These are phyloP conservation scores for Diversispora epigaea DNA, from an alignment of 192 early-diverging fungal species.

Conservation along the genomic window DNA sequence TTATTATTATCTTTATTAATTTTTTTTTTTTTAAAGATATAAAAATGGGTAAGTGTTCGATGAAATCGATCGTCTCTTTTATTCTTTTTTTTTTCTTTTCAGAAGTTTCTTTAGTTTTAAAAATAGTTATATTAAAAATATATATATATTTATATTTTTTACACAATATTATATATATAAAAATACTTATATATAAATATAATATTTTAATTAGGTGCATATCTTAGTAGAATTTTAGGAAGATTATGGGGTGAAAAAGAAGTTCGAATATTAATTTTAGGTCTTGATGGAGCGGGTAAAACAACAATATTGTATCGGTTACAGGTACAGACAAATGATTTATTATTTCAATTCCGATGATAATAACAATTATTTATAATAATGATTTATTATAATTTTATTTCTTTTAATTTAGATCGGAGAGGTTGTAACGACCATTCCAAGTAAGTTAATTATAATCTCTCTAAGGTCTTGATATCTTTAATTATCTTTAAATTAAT, in stretches of 20 bases:
- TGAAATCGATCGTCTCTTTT: too few species aligned
- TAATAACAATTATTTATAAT: not conserved
- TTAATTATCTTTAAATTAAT: not conserved
- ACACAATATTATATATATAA: too few species aligned
- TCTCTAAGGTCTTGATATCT: not conserved
- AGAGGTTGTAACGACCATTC: slow-evolving; percentile 96
- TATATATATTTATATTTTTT: too few species aligned
- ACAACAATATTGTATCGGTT: slow-evolving; percentile 96
- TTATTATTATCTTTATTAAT: too few species aligned
- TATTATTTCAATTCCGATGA: slow-evolving; percentile 33
- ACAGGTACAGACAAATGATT: slow-evolving; percentile 60
- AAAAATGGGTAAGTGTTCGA: too few species aligned
- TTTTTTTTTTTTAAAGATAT: too few species aligned
- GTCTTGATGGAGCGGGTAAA: slow-evolving; percentile 95
- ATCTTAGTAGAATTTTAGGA: slow-evolving; percentile 72
- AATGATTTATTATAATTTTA: not conserved
- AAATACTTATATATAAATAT: too few species aligned
- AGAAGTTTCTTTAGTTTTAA: too few species aligned
- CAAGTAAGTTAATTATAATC: slow-evolving; percentile 60
- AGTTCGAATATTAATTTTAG: slow-evolving; percentile 94
- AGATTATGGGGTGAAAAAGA: slow-evolving; percentile 92
- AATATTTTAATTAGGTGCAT: slow-evolving; percentile 53
- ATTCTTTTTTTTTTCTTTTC: too few species aligned
- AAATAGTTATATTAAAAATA: too few species aligned
- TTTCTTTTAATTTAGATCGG: slow-evolving; percentile 76